phyloP scores from a whole-genome alignment of 306 rosid genomes.

The Cucumis sativus region Cucumber_9930_V3 NC_026657.2:26538001-26538500 shows the following conservation, averaged over 20 bases:
- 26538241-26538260: slow-evolving; percentile 16
- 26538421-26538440: slow-evolving; percentile 30
- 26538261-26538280: slow-evolving; percentile 31
- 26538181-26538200: slow-evolving; percentile 45
- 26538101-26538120: slow-evolving; percentile 31
- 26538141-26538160: slow-evolving; percentile 73
- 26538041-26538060: slow-evolving; percentile 42
- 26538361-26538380: slow-evolving; percentile 41
- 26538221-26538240: slow-evolving; percentile 23
- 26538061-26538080: slow-evolving; percentile 45
- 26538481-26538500: slow-evolving; percentile 56
- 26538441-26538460: slow-evolving; percentile 26
- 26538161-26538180: slow-evolving; percentile 88
- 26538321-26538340: slow-evolving; percentile 40
- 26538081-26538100: slow-evolving; percentile 53
- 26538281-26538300: slow-evolving; percentile 67
- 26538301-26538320: slow-evolving; percentile 41
- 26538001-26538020: slow-evolving; percentile 91
- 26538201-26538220: slow-evolving; percentile 24
- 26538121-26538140: slow-evolving; percentile 40
- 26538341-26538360: slow-evolving; percentile 22
- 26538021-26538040: slow-evolving; percentile 72
- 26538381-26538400: slow-evolving; percentile 20
- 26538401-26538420: slow-evolving; percentile 21
- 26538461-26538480: slow-evolving; percentile 94